A percentile compares a stretch with the other conserved stretches of the same genome.
These are phyloP conservation scores for Lecanoromycetidae sp. DNA, from an alignment of 2,329 filamentous ascomycete species.

Conservation along the genomic window DNA sequence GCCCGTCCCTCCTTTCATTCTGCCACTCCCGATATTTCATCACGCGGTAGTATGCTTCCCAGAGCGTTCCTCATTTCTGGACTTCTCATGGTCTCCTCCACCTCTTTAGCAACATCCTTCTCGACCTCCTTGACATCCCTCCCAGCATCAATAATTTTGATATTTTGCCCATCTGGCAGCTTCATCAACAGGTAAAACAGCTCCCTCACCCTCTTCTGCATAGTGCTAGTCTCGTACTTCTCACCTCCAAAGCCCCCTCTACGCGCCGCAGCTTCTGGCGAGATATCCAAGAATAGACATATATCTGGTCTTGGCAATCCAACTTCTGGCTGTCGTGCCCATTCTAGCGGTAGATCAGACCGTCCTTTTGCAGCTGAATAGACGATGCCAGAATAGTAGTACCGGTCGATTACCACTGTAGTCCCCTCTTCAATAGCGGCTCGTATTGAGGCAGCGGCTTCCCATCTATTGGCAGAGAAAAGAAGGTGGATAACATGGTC, in stretches of 20 bases:
- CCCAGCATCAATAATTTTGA: constrained; percentile 44
- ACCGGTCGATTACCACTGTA: constrained; percentile 77
- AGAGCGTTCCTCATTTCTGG: constrained; percentile 10
- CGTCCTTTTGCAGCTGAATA: constrained; percentile 84
- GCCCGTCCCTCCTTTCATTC: neutral
- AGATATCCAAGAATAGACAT: constrained; percentile 76
- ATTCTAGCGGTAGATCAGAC: constrained; percentile 54
- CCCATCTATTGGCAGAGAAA: constrained; percentile 88
- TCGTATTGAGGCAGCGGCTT: constrained; percentile 38
- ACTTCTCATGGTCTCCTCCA: constrained; percentile 12
- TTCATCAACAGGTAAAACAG: constrained; percentile 51
- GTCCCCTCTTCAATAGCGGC: constrained; percentile 49
- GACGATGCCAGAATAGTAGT: constrained; percentile 88
- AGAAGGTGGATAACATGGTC: constrained; percentile 84
- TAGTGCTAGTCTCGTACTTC: constrained; percentile 71
- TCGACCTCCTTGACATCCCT: constrained; percentile 40
- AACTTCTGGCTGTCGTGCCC: constrained; percentile 74
- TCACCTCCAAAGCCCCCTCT: constrained; percentile 83
- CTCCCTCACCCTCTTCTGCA: constrained; percentile 68
- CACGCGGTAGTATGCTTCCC: constrained; percentile 3
- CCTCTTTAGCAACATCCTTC: constrained; percentile 17
- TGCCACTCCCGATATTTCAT: neutral
- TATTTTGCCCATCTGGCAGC: constrained; percentile 38
- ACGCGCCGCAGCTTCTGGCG: constrained; percentile 56
- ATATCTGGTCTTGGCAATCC: constrained; percentile 80